Conservation (phyloP, 2,329 filamentous ascomycete genomes). For the Stagonosporopsis cucurbitacearum region DNA sequence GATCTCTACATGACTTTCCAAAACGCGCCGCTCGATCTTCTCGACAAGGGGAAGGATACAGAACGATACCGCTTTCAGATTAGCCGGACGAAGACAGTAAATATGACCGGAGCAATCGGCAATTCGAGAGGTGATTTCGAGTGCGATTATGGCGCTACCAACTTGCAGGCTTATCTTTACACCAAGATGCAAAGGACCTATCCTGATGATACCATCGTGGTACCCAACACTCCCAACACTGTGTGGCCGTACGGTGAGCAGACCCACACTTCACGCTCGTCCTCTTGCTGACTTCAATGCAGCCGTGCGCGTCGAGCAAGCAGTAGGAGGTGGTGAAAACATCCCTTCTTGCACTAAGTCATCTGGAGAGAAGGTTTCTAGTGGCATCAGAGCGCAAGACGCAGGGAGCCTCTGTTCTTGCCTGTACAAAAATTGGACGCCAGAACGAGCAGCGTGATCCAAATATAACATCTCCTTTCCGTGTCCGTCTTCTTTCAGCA, state of each 20-base stretch:
- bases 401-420: slow-evolving; percentile 52
- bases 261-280: no score
- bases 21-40: slow-evolving; percentile 58
- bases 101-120: slow-evolving; percentile 55
- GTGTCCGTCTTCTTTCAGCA: neutral
- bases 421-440: slow-evolving; percentile 54
- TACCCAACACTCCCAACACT: slow-evolving; percentile 39
- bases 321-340: slow-evolving; percentile 55
- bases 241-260: slow-evolving; percentile 46
- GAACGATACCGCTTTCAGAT: slow-evolving; percentile 67
- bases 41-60: slow-evolving; percentile 55
- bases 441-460: slow-evolving; percentile 8
- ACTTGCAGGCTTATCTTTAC: slow-evolving; percentile 65
- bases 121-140: slow-evolving; percentile 55
- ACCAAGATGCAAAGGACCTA: slow-evolving; percentile 58
- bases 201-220: slow-evolving; percentile 37
- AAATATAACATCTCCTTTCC: neutral
- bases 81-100: slow-evolving; percentile 59
- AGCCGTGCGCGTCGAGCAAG: slow-evolving; percentile 63
- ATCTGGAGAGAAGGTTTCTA: slow-evolving; percentile 45
- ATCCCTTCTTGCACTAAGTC: slow-evolving; percentile 62
- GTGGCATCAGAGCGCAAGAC: slow-evolving; percentile 45
- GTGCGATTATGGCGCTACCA: slow-evolving; percentile 66
- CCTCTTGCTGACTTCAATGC: slow-evolving; percentile 21
- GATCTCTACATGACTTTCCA: slow-evolving; percentile 65